Conservation (phyloP, 1,284 basidiomycete genomes). For the Rhodotorula sp. region DNA sequence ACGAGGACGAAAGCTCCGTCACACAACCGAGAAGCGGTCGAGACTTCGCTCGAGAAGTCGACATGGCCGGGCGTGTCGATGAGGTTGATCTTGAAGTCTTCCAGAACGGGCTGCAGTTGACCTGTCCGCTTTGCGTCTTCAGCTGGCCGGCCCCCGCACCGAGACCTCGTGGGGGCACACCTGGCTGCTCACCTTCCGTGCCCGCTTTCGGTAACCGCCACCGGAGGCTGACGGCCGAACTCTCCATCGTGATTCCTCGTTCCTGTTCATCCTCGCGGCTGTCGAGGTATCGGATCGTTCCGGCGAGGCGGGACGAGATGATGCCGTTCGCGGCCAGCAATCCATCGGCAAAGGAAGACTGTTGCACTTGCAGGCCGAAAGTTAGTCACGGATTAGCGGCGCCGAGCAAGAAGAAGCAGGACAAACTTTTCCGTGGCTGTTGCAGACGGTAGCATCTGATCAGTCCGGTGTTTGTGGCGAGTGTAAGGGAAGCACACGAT, state of each 20-base stretch:
- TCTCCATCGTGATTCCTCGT: slow-evolving; percentile 98
- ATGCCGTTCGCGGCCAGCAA: slow-evolving; percentile 97
- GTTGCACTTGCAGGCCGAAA: background rate
- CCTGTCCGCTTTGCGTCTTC: slow-evolving; percentile 19
- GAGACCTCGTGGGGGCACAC: too few species aligned
- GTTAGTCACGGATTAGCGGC: background rate
- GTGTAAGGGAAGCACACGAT: too few species aligned
- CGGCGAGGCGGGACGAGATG: slow-evolving; percentile 90
- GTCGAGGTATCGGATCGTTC: slow-evolving; percentile 94
- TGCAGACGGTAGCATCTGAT: background rate
- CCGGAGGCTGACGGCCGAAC: slow-evolving; percentile 65
- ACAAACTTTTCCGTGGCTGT: slow-evolving; percentile 36
- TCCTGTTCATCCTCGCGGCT: slow-evolving; percentile 96
- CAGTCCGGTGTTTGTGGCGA: background rate
- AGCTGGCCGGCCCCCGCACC: background rate
- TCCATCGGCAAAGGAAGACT: slow-evolving; percentile 77
- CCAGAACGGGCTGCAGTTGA: slow-evolving; percentile 56
- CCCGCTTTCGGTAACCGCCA: slow-evolving; percentile 33
- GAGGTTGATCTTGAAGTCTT: slow-evolving; percentile 81
- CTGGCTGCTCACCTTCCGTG: background rate
- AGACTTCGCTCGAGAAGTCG: slow-evolving; percentile 96
- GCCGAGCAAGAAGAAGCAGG: rapidly evolving
- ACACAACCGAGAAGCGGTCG: slow-evolving; percentile 86
- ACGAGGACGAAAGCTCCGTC: slow-evolving; percentile 97
- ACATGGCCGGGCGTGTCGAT: slow-evolving; percentile 99